Conservation (phyloP, 2,329 filamentous ascomycete species). For the Atkinsonella hypoxylon region DNA sequence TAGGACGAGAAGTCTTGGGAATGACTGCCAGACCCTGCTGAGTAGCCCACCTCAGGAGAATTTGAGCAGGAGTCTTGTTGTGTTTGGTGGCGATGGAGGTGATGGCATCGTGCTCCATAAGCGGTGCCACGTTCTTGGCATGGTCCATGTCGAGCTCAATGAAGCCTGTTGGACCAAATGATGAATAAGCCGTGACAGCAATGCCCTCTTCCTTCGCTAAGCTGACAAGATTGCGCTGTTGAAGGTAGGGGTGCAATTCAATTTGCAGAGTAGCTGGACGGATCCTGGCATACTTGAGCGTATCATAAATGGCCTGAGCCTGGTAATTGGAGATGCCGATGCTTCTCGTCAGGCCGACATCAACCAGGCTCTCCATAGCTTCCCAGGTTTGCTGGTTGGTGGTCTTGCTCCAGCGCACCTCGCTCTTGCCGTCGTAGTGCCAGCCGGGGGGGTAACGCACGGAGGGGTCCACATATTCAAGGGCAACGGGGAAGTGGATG, state of each 20-base stretch:
- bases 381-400: constrained; percentile 72
- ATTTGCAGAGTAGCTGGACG: constrained; percentile 70
- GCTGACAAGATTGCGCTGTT: constrained; percentile 58
- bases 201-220: constrained; percentile 61
- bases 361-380: constrained; percentile 66
- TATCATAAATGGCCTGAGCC: constrained; percentile 63
- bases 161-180: constrained; percentile 71
- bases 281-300: constrained; percentile 66
- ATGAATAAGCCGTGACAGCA: constrained; percentile 70
- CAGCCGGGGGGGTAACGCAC: constrained; percentile 73
- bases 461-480: constrained; percentile 73
- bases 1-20: constrained; percentile 54
- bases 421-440: constrained; percentile 50
- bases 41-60: constrained; percentile 78
- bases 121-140: constrained; percentile 45
- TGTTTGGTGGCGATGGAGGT: constrained; percentile 56
- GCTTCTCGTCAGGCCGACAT: constrained; percentile 53
- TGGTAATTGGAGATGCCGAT: constrained; percentile 83
- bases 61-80: constrained; percentile 29
- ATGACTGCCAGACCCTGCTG: constrained; percentile 73
- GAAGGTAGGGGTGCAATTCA: constrained; percentile 83
- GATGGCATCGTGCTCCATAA: constrained; percentile 60
- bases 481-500: constrained; percentile 78
- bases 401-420: constrained; percentile 53
- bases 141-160: constrained; percentile 59